Evolutionary conservation across 2,329 filamentous ascomycete genomes (phyloP).

Genomic region (Didymella exigua): DNA sequence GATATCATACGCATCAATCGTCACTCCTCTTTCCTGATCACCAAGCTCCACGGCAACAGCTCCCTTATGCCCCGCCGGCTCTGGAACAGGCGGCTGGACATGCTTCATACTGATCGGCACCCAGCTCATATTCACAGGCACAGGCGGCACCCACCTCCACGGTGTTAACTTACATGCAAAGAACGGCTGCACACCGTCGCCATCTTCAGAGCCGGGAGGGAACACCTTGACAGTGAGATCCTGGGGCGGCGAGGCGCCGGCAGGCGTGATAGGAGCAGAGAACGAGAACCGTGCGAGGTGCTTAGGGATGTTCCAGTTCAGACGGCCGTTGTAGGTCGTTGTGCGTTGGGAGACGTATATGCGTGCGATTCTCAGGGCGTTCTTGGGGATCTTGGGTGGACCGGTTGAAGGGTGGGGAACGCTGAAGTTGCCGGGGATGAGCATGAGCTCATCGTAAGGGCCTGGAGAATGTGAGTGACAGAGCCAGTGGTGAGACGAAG

Average conservation of each 20-base stretch:
- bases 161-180: conserved; percentile 37
- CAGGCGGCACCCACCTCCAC: conserved; percentile 33
- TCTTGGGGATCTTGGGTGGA: conserved; percentile 31
- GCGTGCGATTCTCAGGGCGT: conserved; percentile 36
- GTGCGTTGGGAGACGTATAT: conserved; percentile 45
- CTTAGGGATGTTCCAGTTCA: conserved; percentile 47
- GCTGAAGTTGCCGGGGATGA: conserved; percentile 40
- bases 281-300: conserved; percentile 44
- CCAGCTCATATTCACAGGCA: conserved; percentile 33
- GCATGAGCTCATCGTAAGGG: conserved; percentile 41
- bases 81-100: conserved; percentile 35
- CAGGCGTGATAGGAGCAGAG: conserved; percentile 28
- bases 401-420: conserved; percentile 23
- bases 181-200: conserved; percentile 31
- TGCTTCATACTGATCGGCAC: conserved; percentile 28
- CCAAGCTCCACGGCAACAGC: conserved; percentile 16
- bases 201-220: conserved; percentile 29
- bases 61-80: conserved; percentile 11
- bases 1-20: conserved; percentile 31
- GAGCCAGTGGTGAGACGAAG: too few species aligned
- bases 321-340: conserved; percentile 41
- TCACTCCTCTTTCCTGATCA: conserved; percentile 3
- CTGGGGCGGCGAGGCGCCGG: conserved; percentile 22
- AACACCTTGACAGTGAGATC: conserved; percentile 36
- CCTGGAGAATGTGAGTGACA: conserved; percentile 21